Evolutionary conservation across 805 yeast genomes (phyloP), one percentile per base, ranked within the genome.

Genomic region (Lipomyces yamanashiensis): DNA sequence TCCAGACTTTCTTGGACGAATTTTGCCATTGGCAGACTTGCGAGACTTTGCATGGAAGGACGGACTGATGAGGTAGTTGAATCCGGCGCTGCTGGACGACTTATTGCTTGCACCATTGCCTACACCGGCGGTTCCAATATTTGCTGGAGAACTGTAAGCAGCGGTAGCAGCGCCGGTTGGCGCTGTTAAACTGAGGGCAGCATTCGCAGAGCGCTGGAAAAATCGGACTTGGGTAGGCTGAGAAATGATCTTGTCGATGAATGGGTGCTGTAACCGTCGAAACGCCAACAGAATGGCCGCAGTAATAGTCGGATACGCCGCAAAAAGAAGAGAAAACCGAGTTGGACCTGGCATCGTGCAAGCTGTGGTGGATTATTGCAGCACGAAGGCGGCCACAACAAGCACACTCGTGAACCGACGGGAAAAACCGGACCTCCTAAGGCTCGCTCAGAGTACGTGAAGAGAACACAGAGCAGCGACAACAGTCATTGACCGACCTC

Each of bases 231-330:
- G 56, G 2, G 60, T 17, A 43, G 57, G 68, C 39, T 48, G 59
- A 4, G 67, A 40, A 12, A 66, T 55, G 21, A 66, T 45, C 39
- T 62, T 56, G 52, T 64, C 68, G 19, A 66, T 34, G 39, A 66
- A 54, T 41, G 69, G 69, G 21, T 62, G 51, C 55, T 62, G 69
- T 28, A 66, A 55, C 21, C 68, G 63, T 34, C 62, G 52, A 51
- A 66, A 63, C 9, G 69, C 69, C 33, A 64, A 17, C 21, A 63
- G 34, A 13, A 66, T 52, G 4, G 69, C 69, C n/a, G 69, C 69
- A 21, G 69, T 64, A 45, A 66, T 66, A 6, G 69, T 66, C 19
- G 69, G 69, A 52, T 63, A 66, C 23, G 68, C 68, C 13, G 67
- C 68, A 28, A 59, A 56, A 7, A 66, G 61, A 47, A 66, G 53